Evolutionary conservation across 345 rosid genomes (phyloP).

Genomic region (Syzygium oleosum): DNA sequence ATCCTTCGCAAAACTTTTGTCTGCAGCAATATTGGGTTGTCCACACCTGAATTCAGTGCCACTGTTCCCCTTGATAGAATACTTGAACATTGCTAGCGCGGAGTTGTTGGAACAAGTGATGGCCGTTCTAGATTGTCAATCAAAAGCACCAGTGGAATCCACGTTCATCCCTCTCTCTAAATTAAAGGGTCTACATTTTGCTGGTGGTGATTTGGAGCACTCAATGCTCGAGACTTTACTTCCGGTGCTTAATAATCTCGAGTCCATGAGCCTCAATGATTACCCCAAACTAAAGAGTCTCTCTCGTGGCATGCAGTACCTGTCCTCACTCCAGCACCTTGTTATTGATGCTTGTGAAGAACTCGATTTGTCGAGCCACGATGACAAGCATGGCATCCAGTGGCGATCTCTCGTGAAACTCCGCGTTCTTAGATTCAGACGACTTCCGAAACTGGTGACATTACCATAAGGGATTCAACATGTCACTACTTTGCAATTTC

Average conservation of each 20-base stretch:
- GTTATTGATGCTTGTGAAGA: too few relatives aligned
- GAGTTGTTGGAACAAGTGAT: not conserved
- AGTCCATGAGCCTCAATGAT: too few relatives aligned
- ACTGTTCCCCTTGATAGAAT: not conserved
- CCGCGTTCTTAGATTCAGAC: too few relatives aligned
- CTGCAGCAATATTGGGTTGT: fast-evolving
- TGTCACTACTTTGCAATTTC: not conserved
- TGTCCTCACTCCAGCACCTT: not conserved
- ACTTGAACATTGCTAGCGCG: too few relatives aligned
- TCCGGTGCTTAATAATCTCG: not conserved
- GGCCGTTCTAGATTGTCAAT: not conserved
- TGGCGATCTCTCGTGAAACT: not conserved
- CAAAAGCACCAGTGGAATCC: not conserved
- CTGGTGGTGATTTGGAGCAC: fast-evolving
- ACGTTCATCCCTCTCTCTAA: not conserved
- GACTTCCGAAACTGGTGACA: fast-evolving
- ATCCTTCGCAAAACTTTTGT: not conserved
- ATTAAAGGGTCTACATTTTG: fast-evolving
- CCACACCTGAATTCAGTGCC: not conserved
- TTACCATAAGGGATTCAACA: not conserved
- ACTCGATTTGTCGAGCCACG: not conserved
- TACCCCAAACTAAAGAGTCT: not conserved
- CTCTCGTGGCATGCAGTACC: fast-evolving
- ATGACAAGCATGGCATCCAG: not conserved
- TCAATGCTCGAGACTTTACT: not conserved